Percentiles rank a stretch among this genome's conserved stretches.
Evolutionary conservation across 2,329 filamentous ascomycete genomes (phyloP).

Genomic region (Alternaria sp.): DNA sequence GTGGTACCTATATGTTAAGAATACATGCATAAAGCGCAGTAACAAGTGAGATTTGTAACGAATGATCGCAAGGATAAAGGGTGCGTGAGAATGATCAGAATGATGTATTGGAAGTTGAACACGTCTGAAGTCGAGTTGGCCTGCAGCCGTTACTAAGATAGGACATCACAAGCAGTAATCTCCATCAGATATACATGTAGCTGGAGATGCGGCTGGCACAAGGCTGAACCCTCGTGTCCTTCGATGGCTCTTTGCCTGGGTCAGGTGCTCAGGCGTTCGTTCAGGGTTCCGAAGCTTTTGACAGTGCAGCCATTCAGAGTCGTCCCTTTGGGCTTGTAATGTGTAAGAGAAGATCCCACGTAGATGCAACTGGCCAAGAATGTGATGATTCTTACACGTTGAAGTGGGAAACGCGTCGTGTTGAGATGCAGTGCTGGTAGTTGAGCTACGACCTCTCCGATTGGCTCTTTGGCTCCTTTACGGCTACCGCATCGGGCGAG

Average conservation of each 20-base stretch:
- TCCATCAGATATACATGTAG: neutral
- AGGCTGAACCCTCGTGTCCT: conserved; percentile 7
- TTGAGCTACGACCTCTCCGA: conserved; percentile 13
- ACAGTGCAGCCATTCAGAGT: neutral
- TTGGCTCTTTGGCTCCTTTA: conserved; percentile 11
- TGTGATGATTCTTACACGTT: neutral
- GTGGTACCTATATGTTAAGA: neutral
- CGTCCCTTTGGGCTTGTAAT: neutral
- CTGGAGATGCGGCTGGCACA: conserved; percentile 1
- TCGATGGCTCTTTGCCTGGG: conserved; percentile 4
- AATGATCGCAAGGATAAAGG: neutral
- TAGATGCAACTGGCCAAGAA: neutral
- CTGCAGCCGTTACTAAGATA: neutral
- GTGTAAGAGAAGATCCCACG: neutral
- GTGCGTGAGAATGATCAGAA: neutral
- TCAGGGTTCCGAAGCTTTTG: neutral
- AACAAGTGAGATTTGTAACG: neutral
- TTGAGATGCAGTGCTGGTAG: conserved; percentile 2
- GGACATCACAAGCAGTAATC: neutral
- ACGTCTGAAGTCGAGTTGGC: neutral
- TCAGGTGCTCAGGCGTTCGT: conserved; percentile 5
- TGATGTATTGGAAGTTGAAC: neutral
- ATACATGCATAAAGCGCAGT: neutral
- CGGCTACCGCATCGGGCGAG: conserved; percentile 7
- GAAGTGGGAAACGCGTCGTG: neutral